Base-by-base conservation (phyloP, 2,329 filamentous ascomycete species). In the Neoarthrinium moseri region DNA sequence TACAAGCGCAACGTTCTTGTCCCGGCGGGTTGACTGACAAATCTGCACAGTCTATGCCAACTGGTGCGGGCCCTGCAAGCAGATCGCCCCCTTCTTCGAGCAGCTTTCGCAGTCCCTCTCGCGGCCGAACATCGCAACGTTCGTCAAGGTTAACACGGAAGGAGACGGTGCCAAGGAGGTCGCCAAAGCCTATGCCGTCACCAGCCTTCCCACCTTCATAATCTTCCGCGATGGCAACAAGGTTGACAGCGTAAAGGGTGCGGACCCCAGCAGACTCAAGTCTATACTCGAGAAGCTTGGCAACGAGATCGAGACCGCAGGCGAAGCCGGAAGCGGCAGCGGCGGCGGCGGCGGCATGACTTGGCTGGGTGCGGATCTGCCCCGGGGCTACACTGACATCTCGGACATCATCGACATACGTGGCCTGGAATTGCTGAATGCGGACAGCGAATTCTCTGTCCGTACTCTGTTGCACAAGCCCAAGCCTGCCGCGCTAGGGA, bases 121-220 rank as follows among this genome's bases (percentile, higher is more conserved):
- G 15, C 80, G 83, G 42, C 80, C 86, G 13, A 83, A 84, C 56
- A 73, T 79, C 53, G 84, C 96, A 57, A 88, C 85, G 26, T 96
- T 97, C 65, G 83, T 83, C 64, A 96, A 94, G 73, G 79, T 96
- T 71, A 85, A 97, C 74, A 86, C 83, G 50, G 90, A 96, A 56
- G 68, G 77, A 41, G 87, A 94, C 63, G 54, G 54, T 29, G 44
- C 51, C 43, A 75, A 82, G 59, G 83, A 89, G 29, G 81, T 97
- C 52, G 82, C 88, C 13, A 64, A 79, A 49, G 81, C 83, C 55
- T 94, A 95, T 70, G 74, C 75, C 53, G 77, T 97, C 60, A 84
- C 82, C 17, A 80, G 81, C 68, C 84, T 92, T 62, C 94, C 94
- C 7, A 95, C 91, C n/a, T 96, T 97, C 67, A 80, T 97, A 61